Conservation (phyloP, 75 land plant species). For the Sequoiadendron giganteum region DNA sequence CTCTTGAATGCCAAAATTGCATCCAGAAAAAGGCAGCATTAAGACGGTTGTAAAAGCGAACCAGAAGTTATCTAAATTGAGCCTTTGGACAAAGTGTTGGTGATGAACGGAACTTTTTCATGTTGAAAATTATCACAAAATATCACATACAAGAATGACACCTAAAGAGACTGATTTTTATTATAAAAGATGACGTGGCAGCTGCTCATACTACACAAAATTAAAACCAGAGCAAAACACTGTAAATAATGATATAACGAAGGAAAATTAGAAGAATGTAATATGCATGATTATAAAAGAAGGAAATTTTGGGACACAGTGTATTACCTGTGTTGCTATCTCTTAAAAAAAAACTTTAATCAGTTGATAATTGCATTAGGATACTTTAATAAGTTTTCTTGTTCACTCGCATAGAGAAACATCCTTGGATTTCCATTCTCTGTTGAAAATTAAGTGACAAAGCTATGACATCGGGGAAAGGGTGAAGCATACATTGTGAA, state of each 20-base stretch:
- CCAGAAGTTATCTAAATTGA: neutral
- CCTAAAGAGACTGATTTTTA: neutral
- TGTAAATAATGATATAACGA: neutral
- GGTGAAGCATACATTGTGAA: neutral
- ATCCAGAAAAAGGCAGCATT: neutral
- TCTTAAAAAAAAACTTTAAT: neutral
- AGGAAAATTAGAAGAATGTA: neutral
- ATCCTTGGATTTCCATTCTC: neutral
- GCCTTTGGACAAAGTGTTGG: neutral
- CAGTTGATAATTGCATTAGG: neutral
- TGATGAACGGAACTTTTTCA: neutral
- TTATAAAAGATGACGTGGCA: neutral
- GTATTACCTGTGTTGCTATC: neutral
- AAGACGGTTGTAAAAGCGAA: neutral
- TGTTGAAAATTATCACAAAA: neutral
- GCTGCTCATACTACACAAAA: neutral
- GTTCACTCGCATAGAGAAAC: neutral
- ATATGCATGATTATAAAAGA: neutral
- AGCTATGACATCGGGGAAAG: neutral
- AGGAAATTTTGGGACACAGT: neutral
- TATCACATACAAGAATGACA: neutral
- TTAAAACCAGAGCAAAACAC: neutral
- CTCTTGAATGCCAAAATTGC: neutral
- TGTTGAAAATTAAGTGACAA: neutral
- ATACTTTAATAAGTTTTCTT: neutral